Evolutionary conservation across 768 basidiomycete species (phyloP), one percentile per base, ranked within the genome.

Genomic region (Leccinum aurantiacum): DNA sequence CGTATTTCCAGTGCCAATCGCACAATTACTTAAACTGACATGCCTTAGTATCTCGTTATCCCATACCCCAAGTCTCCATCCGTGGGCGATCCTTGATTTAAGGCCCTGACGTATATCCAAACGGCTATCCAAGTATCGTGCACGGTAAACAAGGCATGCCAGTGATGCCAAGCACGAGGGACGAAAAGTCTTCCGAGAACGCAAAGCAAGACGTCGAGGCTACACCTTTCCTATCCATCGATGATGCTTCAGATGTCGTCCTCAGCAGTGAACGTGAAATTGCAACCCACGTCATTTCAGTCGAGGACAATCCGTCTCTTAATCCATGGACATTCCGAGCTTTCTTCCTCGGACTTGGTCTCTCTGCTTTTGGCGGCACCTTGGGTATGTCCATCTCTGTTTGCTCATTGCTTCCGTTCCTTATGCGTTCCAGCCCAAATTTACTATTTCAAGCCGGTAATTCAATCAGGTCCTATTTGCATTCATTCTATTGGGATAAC

Each of bases 381-480:
- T 51, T 51, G 29, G 50, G 50, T 51, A 29, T 3, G 50, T 51
- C 31, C 29, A 31, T 31, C 5, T 31, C 3, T 14, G 25, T 49
- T 19, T 31, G 3, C 11, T 31, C 15, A 27, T 31, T 29, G 62
- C 22, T 54, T 57, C 25, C 29, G 1, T 9, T 51, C 41, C 63
- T 55, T 5, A 57, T 24, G 25, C 24, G 24, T 25, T 35, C 17
- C 57, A 83, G 82, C 82, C 35, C 78, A 85, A 63, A 84, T 85
- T 27, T 84, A 84, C 67, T 85, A 85, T 66, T 85, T 84, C 70
- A 84, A 85, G 69, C 82, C 83, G 4, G 83, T 81, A 64, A 58
- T 47, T 47, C 14, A 9, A 9, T 35, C 41, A 15, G 37, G 4
- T 15, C 17, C 17, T 15, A 47, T 19, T 11, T 14, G 19, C 15